These are phyloP conservation scores for Podospora pseudocomata DNA, from an alignment of 495 filamentous ascomycete genomes.

Conservation along the genomic window DNA sequence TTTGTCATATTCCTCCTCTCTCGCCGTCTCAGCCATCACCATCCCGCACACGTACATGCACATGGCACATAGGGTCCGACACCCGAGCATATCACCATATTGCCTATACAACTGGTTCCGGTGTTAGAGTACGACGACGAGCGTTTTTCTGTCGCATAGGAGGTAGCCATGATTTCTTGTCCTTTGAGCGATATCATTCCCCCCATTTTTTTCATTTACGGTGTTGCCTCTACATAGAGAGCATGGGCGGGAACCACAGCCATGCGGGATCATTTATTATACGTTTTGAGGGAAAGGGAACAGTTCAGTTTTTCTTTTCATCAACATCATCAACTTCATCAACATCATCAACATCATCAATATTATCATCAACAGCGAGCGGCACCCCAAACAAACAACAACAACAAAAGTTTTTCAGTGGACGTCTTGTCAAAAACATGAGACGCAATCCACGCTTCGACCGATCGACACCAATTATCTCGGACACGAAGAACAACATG, in stretches of 20 bases:
- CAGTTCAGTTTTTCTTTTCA: not conserved
- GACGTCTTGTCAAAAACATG: not conserved
- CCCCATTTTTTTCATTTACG: not conserved
- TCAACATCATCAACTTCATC: not conserved
- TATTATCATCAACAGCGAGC: not conserved
- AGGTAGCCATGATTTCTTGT: not conserved
- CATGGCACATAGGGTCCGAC: not conserved
- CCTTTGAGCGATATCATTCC: not conserved
- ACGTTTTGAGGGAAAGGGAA: not conserved
- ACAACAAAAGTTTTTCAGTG: not conserved
- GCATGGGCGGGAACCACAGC: not conserved
- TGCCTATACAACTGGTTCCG: not conserved
- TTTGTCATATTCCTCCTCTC: not conserved
- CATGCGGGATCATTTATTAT: not conserved
- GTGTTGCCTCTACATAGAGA: not conserved
- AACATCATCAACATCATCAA: not conserved
- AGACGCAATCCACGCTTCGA: not conserved
- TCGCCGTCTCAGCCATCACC: not conserved
- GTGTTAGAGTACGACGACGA: not conserved
- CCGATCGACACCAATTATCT: not conserved
- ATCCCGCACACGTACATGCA: not conserved
- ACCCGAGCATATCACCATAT: not conserved
- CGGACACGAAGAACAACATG: not conserved
- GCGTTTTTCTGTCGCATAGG: not conserved
- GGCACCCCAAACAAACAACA: not conserved